Percentiles rank a stretch among this genome's conserved stretches.
phyloP scores from a whole-genome alignment of 345 rosid species.

The Euphorbia pulcherrima region DNA sequence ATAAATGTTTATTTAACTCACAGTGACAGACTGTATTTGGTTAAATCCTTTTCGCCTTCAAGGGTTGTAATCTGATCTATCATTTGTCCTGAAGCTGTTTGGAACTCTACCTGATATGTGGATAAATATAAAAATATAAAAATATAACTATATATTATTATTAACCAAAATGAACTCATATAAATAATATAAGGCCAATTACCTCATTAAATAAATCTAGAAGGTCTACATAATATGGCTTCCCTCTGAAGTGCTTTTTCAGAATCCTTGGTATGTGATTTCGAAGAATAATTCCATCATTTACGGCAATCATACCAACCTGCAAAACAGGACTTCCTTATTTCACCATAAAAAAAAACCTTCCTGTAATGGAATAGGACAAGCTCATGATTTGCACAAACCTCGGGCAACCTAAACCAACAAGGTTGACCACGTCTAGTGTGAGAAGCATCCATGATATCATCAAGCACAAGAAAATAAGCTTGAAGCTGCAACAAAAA shows the following conservation, averaged over 20 bases:
- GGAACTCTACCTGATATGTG: conserved; percentile 40
- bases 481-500: conserved; percentile 37
- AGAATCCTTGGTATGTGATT: conserved; percentile 64
- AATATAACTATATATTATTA: no score
- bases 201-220: conserved; percentile 67
- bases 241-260: conserved; percentile 48
- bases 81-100: conserved; percentile 48
- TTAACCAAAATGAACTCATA: not conserved
- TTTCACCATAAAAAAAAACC: not conserved
- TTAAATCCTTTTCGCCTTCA: conserved; percentile 44
- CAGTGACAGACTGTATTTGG: conserved; percentile 34
- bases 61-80: conserved; percentile 42
- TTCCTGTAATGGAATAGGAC: not conserved
- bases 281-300: conserved; percentile 58
- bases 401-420: conserved; percentile 43
- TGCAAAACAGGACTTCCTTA: conserved; percentile 14
- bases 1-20: conserved; percentile 18
- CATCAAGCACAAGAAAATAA: conserved; percentile 42
- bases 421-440: conserved; percentile 46
- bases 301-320: conserved; percentile 43
- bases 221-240: conserved; percentile 56
- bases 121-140: not conserved
- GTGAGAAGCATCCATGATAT: conserved; percentile 41
- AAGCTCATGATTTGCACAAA: not conserved
- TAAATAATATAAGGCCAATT: not conserved